A percentile compares a stretch with the other conserved stretches of the same genome.
phyloP scores from a whole-genome alignment of 1,284 basidiomycete species.

The Melampsora abietis-canadensis region DNA sequence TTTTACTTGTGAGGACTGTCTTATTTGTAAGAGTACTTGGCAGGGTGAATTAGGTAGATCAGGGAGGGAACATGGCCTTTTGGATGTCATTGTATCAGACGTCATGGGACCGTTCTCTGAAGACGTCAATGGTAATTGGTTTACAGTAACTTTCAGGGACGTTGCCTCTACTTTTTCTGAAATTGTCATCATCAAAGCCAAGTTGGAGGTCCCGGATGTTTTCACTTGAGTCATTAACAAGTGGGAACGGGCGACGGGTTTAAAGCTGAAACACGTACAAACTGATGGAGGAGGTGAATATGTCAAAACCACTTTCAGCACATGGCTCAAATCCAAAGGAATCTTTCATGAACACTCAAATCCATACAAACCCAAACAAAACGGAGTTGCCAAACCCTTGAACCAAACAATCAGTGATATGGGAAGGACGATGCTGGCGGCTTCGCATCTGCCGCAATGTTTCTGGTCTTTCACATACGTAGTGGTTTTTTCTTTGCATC shows the following conservation, averaged over 20 bases:
- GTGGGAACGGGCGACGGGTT: not conserved
- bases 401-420: slow-evolving; percentile 23
- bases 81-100: no score
- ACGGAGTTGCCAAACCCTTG: slow-evolving; percentile 23
- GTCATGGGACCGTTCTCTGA: slow-evolving; percentile 23
- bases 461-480: slow-evolving; percentile 19
- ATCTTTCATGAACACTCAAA: slow-evolving; percentile 14
- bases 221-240: slow-evolving; percentile 8
- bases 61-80: not conserved
- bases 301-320: not conserved
- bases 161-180: slow-evolving; percentile 12
- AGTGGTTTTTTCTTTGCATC: not conserved
- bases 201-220: not conserved
- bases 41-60: not conserved
- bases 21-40: not conserved
- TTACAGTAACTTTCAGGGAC: not conserved
- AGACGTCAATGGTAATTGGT: not conserved
- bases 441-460: not conserved
- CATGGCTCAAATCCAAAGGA: slow-evolving; percentile 5
- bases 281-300: slow-evolving; percentile 18
- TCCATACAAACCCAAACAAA: slow-evolving; percentile 40
- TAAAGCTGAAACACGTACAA: not conserved
- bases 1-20: not conserved
- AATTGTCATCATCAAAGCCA: not conserved
- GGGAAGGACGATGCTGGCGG: not conserved